These are phyloP conservation scores for Tuber indicum DNA, from an alignment of 495 filamentous ascomycete species.

Conservation along the genomic window DNA sequence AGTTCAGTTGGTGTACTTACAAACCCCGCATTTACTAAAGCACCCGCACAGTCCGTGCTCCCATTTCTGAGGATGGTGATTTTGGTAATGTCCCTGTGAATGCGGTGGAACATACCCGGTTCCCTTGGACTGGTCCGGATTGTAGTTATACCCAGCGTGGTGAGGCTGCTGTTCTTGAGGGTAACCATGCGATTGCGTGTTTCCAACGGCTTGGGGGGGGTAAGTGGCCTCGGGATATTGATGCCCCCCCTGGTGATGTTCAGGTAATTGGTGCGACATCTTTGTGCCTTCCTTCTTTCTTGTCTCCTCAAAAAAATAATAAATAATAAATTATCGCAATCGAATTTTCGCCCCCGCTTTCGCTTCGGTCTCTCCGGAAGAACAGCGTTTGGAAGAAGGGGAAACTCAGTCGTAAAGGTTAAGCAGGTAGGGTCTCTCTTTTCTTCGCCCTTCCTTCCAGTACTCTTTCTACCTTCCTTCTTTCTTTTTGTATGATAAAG, in stretches of 20 bases:
- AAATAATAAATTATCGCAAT: not conserved
- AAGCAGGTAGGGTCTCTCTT: not conserved
- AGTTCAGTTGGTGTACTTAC: slow-evolving; percentile 11
- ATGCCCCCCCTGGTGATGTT: slow-evolving; percentile 1
- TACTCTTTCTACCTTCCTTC: not conserved
- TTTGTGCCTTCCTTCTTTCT: not conserved
- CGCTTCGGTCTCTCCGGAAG: not conserved
- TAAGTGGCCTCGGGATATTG: not conserved
- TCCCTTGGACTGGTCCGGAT: not conserved
- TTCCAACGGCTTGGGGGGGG: slow-evolving; percentile 5
- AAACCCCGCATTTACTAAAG: slow-evolving; percentile 22
- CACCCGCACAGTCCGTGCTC: slow-evolving; percentile 24
- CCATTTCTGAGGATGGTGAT: slow-evolving; percentile 12
- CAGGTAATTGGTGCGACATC: slow-evolving; percentile 1
- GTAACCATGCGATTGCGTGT: slow-evolving; percentile 4
- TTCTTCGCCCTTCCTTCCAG: not conserved
- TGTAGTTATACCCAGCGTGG: slow-evolving; percentile 6
- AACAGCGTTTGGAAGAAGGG: not conserved
- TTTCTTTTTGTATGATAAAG: not conserved
- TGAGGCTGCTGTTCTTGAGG: slow-evolving; percentile 1
- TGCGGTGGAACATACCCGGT: not conserved
- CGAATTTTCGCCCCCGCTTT: not conserved
- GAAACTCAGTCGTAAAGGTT: not conserved
- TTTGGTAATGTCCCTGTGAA: not conserved
- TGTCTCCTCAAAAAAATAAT: not conserved